Evolutionary conservation across 2,329 filamentous ascomycete species (phyloP).

Genomic region (Hypoxylon sp.): DNA sequence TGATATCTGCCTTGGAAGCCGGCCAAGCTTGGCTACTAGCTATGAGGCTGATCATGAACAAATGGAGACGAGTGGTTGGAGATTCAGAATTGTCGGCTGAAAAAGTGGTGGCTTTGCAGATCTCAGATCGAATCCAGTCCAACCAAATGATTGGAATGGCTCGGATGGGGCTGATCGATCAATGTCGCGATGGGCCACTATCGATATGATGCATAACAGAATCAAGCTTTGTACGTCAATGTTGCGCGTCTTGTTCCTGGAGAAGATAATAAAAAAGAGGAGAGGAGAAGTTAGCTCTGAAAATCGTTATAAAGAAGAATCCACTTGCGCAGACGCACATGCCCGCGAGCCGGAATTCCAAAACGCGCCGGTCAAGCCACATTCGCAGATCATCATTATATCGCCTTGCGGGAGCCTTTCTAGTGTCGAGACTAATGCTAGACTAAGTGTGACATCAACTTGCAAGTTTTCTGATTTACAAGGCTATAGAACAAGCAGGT

Average conservation of each 20-base stretch:
- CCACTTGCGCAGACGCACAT: conserved; percentile 31
- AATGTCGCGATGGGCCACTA: conserved; percentile 31
- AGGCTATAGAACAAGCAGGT: conserved; percentile 5
- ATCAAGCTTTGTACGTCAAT: conserved; percentile 38
- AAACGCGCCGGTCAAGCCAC: conserved; percentile 44
- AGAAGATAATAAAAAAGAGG: conserved; percentile 11
- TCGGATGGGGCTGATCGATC: conserved; percentile 29
- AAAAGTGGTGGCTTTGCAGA: conserved; percentile 23
- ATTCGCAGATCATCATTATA: conserved; percentile 40
- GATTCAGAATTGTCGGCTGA: conserved; percentile 11
- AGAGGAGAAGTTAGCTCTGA: conserved; percentile 16
- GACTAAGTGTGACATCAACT: conserved; percentile 26
- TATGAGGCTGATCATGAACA: conserved; percentile 12
- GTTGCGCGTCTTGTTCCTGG: conserved; percentile 13
- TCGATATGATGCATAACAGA: conserved; percentile 36
- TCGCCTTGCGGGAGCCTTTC: conserved; percentile 23
- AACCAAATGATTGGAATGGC: conserved; percentile 17
- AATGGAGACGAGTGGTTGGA: conserved; percentile 11
- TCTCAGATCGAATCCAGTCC: conserved; percentile 23
- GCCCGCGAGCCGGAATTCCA: conserved; percentile 34
- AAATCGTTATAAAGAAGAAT: conserved; percentile 42
- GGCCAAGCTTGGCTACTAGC: neutral
- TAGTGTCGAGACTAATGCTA: conserved; percentile 28
- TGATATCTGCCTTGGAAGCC: conserved; percentile 18
- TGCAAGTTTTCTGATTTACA: conserved; percentile 12